Evolutionary conservation across 1,284 basidiomycete species (phyloP), one percentile per base, ranked within the genome.

Genomic region (Peniophora sp.): DNA sequence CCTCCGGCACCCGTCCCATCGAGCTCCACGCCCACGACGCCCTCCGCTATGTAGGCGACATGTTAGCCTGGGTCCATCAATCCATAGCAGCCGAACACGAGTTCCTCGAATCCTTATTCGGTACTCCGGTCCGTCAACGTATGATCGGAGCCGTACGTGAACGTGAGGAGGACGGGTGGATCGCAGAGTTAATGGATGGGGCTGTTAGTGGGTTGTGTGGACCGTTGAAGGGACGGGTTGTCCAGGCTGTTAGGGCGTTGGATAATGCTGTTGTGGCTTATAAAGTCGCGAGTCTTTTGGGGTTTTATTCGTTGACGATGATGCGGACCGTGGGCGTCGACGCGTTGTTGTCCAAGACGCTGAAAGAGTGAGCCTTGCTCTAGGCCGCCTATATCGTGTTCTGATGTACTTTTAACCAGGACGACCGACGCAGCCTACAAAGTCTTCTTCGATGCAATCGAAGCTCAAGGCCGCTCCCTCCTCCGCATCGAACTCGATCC

Each of bases 41-140:
- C 0, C 78, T 93, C 55, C 84, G 96, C 23, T 99, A 99, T 64
- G 85, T 97, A 14, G 95, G 96, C 17, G 96, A 98, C 65, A 98
- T 99, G 92, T 81, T 99, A 3, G 96, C 95, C 0, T 99, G 96
- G 97, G 85, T 98, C 1, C 96, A 99, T 68, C 97, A 99, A 54
- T 80, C 89, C 0, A 93, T 97, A 53, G 96, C 96, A 0, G 88
- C 86, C 2, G 96, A 99, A 66, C 85, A 88, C 48, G 97, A 99
- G 68, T 92, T 94, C 61, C 74, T 97, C 19, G 92, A 96, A 61
- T 74, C 80, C 25, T 67, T 97, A 35, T 96, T 97, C 58, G 85
- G 80, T 8, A 63, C 92, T 48, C 79, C 75, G 50, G 71, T 69
- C 25, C 82, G 83, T 39, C 63, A 75, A 2, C 71, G 86, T 47